Evolutionary conservation across 2,329 filamentous ascomycete species (phyloP).

Genomic region (Microsporum ferrugineum): DNA sequence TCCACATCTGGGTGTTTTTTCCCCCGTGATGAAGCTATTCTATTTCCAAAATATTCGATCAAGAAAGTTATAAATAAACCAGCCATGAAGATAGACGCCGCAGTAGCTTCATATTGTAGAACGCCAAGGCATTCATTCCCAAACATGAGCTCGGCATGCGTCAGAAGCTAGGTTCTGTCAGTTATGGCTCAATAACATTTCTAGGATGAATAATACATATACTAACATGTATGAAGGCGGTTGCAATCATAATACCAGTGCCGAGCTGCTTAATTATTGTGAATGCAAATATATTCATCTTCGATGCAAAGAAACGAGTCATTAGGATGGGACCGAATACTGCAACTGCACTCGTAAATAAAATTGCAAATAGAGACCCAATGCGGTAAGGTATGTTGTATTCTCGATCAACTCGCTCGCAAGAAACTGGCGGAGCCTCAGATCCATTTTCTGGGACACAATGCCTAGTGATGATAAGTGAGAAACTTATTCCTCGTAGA

Average conservation of each 20-base stretch:
- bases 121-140: conserved; percentile 55
- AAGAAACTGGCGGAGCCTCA: conserved; percentile 29
- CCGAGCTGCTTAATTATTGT: conserved; percentile 52
- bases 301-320: conserved; percentile 45
- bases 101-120: conserved; percentile 56
- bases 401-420: conserved; percentile 40
- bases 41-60: conserved; percentile 55
- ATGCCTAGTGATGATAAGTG: conserved; percentile 25
- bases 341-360: conserved; percentile 56
- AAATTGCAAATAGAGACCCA: conserved; percentile 60
- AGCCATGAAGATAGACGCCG: conserved; percentile 61
- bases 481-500: neutral
- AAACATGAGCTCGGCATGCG: conserved; percentile 64
- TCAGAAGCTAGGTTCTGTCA: conserved; percentile 49
- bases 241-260: conserved; percentile 60
- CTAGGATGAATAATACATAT: neutral
- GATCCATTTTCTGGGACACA: conserved; percentile 44
- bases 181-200: neutral
- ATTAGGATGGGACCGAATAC: conserved; percentile 58
- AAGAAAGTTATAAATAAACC: conserved; percentile 62
- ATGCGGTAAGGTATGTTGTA: conserved; percentile 60
- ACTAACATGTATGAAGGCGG: conserved; percentile 56
- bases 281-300: conserved; percentile 41
- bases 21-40: conserved; percentile 37
- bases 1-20: conserved; percentile 21